phyloP scores from a whole-genome alignment of 2,329 filamentous ascomycete genomes.

The Sporothrix phasma region DNA sequence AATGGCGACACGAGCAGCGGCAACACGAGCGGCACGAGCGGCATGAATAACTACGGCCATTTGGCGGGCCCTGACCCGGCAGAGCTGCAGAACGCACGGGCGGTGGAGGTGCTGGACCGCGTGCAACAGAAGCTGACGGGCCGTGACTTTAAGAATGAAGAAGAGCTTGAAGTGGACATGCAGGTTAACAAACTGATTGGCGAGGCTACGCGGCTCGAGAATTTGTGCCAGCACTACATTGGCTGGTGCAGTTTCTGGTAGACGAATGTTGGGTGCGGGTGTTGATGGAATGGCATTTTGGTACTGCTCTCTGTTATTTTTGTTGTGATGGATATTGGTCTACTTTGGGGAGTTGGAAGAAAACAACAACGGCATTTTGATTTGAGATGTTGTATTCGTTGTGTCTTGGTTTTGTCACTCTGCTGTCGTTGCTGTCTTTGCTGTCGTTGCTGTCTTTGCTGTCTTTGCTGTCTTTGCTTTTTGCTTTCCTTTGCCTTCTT shows the following conservation, averaged over 20 bases:
- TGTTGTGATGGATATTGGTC: neutral
- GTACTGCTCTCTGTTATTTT: neutral
- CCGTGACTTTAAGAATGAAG: conserved; percentile 75
- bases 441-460: neutral
- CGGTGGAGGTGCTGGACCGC: conserved; percentile 79
- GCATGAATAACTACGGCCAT: conserved; percentile 21
- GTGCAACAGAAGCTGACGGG: conserved; percentile 96
- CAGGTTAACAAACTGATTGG: conserved; percentile 93
- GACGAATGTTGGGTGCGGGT: neutral
- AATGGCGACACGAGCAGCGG: neutral
- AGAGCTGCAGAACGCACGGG: conserved; percentile 88
- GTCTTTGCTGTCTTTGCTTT: neutral
- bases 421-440: neutral
- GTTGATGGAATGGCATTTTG: neutral
- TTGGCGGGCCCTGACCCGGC: conserved; percentile 32
- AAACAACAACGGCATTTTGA: neutral
- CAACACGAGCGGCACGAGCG: neutral
- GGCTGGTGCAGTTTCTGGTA: conserved; percentile 99
- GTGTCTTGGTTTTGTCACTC: neutral
- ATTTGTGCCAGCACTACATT: conserved; percentile 97
- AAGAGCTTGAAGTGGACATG: conserved; percentile 73
- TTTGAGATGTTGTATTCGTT: neutral
- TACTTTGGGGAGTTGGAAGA: neutral
- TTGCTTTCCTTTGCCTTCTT: neutral
- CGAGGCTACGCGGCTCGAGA: conserved; percentile 94